Evolutionary conservation across 1,284 basidiomycete species (phyloP).

Genomic region (Trichosporon sp.): DNA sequence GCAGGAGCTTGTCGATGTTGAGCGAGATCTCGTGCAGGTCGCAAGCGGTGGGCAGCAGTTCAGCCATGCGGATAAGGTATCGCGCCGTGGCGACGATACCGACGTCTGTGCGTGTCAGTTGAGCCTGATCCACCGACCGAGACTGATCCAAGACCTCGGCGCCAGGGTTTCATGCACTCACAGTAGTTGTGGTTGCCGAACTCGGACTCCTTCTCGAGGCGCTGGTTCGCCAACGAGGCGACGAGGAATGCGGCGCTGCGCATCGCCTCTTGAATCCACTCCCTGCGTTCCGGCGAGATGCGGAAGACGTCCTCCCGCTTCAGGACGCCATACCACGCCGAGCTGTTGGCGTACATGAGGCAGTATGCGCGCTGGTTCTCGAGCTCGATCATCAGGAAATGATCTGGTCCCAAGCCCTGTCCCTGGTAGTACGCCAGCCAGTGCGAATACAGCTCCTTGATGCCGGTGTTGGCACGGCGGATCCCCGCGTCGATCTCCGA

Average conservation of each 20-base stretch:
- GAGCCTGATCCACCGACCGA: too few relatives aligned
- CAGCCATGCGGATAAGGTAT: slow-evolving; percentile 21
- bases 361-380: slow-evolving; percentile 15
- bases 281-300: slow-evolving; percentile 11
- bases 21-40: slow-evolving; percentile 15
- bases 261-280: slow-evolving; percentile 12
- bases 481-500: slow-evolving; percentile 18
- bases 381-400: slow-evolving; percentile 25
- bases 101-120: slow-evolving; percentile 11
- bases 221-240: slow-evolving; percentile 10
- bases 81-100: slow-evolving; percentile 20
- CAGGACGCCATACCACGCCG: slow-evolving; percentile 16
- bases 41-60: slow-evolving; percentile 14
- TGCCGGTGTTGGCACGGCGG: slow-evolving; percentile 18
- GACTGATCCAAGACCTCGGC: too few relatives aligned
- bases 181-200: slow-evolving; percentile 20
- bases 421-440: slow-evolving; percentile 24
- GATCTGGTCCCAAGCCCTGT: slow-evolving; percentile 10
- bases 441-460: slow-evolving; percentile 16
- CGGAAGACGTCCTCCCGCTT: slow-evolving; percentile 10
- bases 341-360: slow-evolving; percentile 15
- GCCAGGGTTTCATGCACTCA: too few relatives aligned
- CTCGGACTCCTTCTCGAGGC: slow-evolving; percentile 17
- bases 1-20: slow-evolving; percentile 18
- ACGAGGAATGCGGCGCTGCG: slow-evolving; percentile 13